A percentile compares a stretch with the other conserved stretches of the same genome.
phyloP scores from a whole-genome alignment of 257 asterid genomes.

The Nemophila menziesii region DNA sequence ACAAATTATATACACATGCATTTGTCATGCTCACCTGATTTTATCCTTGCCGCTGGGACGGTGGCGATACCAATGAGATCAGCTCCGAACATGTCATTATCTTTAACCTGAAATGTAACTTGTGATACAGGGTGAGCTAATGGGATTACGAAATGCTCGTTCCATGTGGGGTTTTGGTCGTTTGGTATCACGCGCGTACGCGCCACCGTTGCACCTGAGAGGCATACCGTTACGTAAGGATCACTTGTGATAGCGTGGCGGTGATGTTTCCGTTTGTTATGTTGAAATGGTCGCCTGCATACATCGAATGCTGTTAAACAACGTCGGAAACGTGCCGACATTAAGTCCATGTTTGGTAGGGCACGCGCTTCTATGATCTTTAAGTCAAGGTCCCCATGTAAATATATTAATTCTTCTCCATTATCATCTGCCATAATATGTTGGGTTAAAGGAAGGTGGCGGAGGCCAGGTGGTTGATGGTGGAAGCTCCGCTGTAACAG shows the following conservation, averaged over 20 bases:
- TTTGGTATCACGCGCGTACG: slow-evolving; percentile 76
- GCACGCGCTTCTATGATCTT: slow-evolving; percentile 66
- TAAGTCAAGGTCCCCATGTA: slow-evolving; percentile 85
- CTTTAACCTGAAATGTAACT: slow-evolving; percentile 79
- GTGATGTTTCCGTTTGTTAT: slow-evolving; percentile 13
- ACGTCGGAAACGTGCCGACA: slow-evolving; percentile 63
- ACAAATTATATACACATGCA: no score
- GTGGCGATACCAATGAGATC: slow-evolving; percentile 62
- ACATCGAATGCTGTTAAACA: slow-evolving; percentile 39
- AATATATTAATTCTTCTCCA: slow-evolving; percentile 20
- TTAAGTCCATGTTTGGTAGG: slow-evolving; percentile 82
- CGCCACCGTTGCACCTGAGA: slow-evolving; percentile 73
- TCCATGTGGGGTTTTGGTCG: slow-evolving; percentile 73
- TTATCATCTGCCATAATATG: slow-evolving; percentile 33
- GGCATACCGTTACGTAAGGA: slow-evolving; percentile 76
- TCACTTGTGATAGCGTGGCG: slow-evolving; percentile 74
- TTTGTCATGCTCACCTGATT: slow-evolving; percentile 54
- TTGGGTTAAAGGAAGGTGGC: slow-evolving; percentile 2
- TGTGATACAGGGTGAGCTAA: slow-evolving; percentile 77
- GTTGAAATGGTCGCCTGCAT: slow-evolving; percentile 34
- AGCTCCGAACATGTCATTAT: slow-evolving; percentile 84
- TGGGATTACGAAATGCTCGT: slow-evolving; percentile 67
- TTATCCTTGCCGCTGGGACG: slow-evolving; percentile 44
- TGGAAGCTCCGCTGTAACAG: slow-evolving; percentile 1
- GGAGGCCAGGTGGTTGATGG: slow-evolving; percentile 1